These are phyloP conservation scores for Pythium vanterpoolii DNA, from an alignment of 352 stramenopile species.

Conservation along the genomic window DNA sequence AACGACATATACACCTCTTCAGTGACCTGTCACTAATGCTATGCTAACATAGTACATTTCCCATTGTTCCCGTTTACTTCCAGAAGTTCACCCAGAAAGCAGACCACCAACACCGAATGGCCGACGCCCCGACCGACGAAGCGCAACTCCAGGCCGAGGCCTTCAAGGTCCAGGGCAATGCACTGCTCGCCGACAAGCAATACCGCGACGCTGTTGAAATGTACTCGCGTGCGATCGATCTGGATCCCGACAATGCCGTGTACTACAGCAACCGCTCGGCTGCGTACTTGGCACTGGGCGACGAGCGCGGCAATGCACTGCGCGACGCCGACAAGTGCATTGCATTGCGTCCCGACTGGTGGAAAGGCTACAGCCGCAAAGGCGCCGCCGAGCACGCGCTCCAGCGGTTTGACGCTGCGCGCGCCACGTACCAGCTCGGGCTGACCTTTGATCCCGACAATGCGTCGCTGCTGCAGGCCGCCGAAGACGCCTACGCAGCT, in stretches of 20 bases:
- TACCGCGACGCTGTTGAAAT: conserved; percentile 69
- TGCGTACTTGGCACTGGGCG: conserved; percentile 73
- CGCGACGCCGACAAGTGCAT: conserved; percentile 79
- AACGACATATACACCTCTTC: conserved; percentile 2
- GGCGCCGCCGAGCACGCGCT: conserved; percentile 76
- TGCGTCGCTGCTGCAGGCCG: conserved; percentile 51
- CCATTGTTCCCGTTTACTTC: neutral
- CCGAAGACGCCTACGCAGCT: conserved; percentile 71
- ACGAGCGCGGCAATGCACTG: conserved; percentile 76
- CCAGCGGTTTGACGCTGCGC: conserved; percentile 67
- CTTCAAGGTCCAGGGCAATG: conserved; percentile 86
- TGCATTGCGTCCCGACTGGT: conserved; percentile 74
- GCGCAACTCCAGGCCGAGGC: conserved; percentile 67
- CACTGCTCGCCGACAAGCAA: conserved; percentile 56
- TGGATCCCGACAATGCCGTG: conserved; percentile 83
- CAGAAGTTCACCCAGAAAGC: neutral
- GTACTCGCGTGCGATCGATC: conserved; percentile 78
- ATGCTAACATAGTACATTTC: neutral
- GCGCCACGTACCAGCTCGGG: conserved; percentile 64
- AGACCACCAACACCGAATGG: neutral
- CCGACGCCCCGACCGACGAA: conserved; percentile 31
- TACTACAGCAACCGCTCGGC: conserved; percentile 87
- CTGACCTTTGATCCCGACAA: conserved; percentile 73
- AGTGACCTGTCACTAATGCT: conserved; percentile 8
- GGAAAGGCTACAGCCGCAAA: conserved; percentile 86